A percentile compares a stretch with the other conserved stretches of the same genome.
Conservation (phyloP, 257 asterid genomes). For the Gentiana dahurica region DNA sequence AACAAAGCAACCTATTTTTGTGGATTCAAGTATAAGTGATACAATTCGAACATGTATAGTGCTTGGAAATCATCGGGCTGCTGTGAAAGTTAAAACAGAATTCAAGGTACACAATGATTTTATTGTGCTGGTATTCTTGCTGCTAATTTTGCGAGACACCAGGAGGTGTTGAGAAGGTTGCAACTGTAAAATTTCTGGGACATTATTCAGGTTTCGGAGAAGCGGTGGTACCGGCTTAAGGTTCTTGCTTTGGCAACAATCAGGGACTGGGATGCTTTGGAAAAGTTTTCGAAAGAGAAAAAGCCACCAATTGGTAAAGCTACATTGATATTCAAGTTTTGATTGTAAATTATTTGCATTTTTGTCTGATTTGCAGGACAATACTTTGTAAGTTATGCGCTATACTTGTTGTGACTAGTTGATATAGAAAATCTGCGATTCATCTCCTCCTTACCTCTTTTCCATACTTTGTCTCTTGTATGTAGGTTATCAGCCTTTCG, state of each 20-base stretch:
- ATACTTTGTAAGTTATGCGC: background rate
- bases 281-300: conserved; percentile 81
- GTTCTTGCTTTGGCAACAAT: conserved; percentile 87
- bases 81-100: conserved; percentile 64
- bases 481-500: conserved; percentile 91
- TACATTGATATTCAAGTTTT: too few species aligned
- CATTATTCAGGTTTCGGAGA: conserved; percentile 78
- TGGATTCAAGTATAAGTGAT: conserved; percentile 94
- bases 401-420: background rate
- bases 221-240: conserved; percentile 99
- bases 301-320: conserved; percentile 79
- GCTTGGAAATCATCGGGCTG: conserved; percentile 83
- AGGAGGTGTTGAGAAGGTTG: background rate
- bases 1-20: conserved; percentile 84
- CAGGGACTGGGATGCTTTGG: conserved; percentile 89
- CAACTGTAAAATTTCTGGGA: background rate
- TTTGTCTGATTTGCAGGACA: too few species aligned
- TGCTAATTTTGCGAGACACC: background rate
- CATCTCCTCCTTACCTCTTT: background rate
- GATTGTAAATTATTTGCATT: too few species aligned
- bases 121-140: conserved; percentile 1
- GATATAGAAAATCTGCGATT: background rate
- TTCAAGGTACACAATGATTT: conserved; percentile 51
- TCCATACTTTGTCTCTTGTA: conserved; percentile 7
- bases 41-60: conserved; percentile 93